Base-by-base conservation (phyloP, 2,329 filamentous ascomycete genomes). In the Aspergillus udagawae region DNA sequence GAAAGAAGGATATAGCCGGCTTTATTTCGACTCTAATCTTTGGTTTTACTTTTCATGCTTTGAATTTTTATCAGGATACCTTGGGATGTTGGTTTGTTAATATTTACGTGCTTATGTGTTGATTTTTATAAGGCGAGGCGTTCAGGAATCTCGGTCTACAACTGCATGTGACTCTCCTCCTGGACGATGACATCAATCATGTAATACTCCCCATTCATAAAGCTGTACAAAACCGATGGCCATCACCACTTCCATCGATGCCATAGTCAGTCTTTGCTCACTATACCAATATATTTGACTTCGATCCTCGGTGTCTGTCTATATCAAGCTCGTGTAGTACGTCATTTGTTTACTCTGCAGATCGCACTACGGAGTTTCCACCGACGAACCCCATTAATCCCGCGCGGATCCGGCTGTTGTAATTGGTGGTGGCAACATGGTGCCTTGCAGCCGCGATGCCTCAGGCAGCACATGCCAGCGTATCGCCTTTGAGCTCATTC, bases 1-100 rank as follows among this genome's bases (percentile, higher is more conserved):
- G 73, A 76, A 57, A 67, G 66, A 44, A 63, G 64, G 10, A 47
- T 56, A 45, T 62, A 47, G 57, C 3, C 14, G 9, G 12, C 23
- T 49, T 48, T 48, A 21, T 28, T 42, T 2, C 20, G 14, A 29
- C 41, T 29, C 23, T 25, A 4, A 44, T 12, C 45, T 50, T 57
- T 44, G n/a, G 12, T 52, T 51, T 32, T 50, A 48, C 25, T 49
- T 44, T 55, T 48, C 21, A 52, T 29, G 23, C 7, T 29, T 58
- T 55, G 35, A 10, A 14, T 28, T 42, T 32, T n/a, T 48, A 29
- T 45, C 20, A 17, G 44, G 44, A 47, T 47, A 47, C 44, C 44
- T 47, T 6, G 21, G 44, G 21, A 14, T 7, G 14, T 47, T 47
- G 21, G 21, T 14, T 25, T 38, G 32, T 17, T 5, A 12, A 12